Percentiles rank a stretch among this genome's conserved stretches.
phyloP scores from a whole-genome alignment of 2,329 filamentous ascomycete species.

The Trichophyton mentagrophytes region DNA sequence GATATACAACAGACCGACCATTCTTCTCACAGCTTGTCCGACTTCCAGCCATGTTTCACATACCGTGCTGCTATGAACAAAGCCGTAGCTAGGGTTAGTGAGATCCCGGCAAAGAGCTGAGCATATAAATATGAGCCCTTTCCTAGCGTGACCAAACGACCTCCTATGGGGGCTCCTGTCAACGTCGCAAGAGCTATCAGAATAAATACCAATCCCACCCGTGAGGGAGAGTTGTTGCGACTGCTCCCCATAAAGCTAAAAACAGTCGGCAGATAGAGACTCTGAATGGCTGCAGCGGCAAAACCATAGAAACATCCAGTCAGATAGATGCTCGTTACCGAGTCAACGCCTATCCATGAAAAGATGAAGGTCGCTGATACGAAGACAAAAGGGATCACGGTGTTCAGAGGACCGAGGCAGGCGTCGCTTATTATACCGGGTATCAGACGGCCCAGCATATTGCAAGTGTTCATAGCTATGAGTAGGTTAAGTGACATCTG shows the following conservation, averaged over 20 bases:
- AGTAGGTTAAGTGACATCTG: conserved; percentile 19
- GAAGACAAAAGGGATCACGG: conserved; percentile 27
- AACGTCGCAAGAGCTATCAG: conserved; percentile 6
- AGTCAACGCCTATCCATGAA: conserved; percentile 35
- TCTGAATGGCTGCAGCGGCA: conserved; percentile 21
- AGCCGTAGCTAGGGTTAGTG: conserved; percentile 1
- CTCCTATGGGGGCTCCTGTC: conserved; percentile 10
- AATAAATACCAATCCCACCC: conserved; percentile 8
- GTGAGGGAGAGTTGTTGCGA: not conserved
- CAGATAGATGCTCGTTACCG: conserved; percentile 14
- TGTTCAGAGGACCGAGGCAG: conserved; percentile 24
- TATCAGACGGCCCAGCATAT: conserved; percentile 22
- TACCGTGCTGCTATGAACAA: conserved; percentile 8
- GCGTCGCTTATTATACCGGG: conserved; percentile 20
- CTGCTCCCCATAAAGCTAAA: conserved; percentile 7
- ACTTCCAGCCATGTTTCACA: conserved; percentile 7
- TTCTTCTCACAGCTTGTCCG: conserved; percentile 4
- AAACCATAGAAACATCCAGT: conserved; percentile 25
- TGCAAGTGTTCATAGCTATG: conserved; percentile 21
- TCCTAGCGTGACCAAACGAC: conserved; percentile 4
- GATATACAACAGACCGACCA: no score
- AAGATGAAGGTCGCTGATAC: conserved; percentile 39
- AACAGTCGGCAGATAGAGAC: conserved; percentile 16
- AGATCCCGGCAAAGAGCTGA: conserved; percentile 8
- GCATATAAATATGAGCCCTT: conserved; percentile 9